A percentile compares a stretch with the other conserved stretches of the same genome.
Evolutionary conservation across 768 basidiomycete species (phyloP).

Genomic region (Myochromella boudieri): DNA sequence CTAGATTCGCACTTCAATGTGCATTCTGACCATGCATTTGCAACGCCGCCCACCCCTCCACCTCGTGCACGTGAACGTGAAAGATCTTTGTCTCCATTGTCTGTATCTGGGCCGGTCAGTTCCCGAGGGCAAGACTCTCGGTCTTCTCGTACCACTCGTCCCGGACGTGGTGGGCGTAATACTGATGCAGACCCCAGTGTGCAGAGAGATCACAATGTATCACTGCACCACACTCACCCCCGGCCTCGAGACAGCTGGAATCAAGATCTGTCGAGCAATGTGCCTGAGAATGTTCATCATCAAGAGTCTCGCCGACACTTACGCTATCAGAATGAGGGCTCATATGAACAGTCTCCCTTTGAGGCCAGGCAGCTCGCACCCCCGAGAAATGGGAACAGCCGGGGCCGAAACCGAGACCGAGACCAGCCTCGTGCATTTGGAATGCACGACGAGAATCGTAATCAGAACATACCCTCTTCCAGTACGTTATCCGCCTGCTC

Average conservation of each 20-base stretch:
- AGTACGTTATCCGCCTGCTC: conserved; percentile 68
- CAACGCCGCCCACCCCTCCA: conserved; percentile 28
- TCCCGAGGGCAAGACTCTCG: conserved; percentile 24
- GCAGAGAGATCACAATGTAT: conserved; percentile 25
- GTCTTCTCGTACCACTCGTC: conserved; percentile 22
- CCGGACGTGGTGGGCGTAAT: conserved; percentile 26
- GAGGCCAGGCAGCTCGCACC: conserved; percentile 23
- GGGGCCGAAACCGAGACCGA: conserved; percentile 29
- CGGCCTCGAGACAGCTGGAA: conserved; percentile 26
- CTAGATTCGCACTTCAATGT: conserved; percentile 18
- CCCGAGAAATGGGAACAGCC: conserved; percentile 24
- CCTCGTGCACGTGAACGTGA: conserved; percentile 25
- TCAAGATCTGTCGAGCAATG: conserved; percentile 17
- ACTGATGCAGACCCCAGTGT: conserved; percentile 29
- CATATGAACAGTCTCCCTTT: conserved; percentile 12
- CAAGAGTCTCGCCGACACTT: conserved; percentile 18
- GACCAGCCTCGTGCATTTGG: conserved; percentile 25
- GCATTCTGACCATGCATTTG: conserved; percentile 17
- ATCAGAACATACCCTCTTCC: conserved; percentile 39
- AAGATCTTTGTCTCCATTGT: conserved; percentile 27
- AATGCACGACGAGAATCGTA: conserved; percentile 28
- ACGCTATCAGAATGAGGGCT: conserved; percentile 10
- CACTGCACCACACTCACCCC: conserved; percentile 15
- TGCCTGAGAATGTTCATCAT: conserved; percentile 20
- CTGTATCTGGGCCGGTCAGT: conserved; percentile 14